Percentiles rank a stretch among this genome's conserved stretches.
Conservation (phyloP, 176 grass and related monocot genomes). For the Lolium perenne region DNA sequence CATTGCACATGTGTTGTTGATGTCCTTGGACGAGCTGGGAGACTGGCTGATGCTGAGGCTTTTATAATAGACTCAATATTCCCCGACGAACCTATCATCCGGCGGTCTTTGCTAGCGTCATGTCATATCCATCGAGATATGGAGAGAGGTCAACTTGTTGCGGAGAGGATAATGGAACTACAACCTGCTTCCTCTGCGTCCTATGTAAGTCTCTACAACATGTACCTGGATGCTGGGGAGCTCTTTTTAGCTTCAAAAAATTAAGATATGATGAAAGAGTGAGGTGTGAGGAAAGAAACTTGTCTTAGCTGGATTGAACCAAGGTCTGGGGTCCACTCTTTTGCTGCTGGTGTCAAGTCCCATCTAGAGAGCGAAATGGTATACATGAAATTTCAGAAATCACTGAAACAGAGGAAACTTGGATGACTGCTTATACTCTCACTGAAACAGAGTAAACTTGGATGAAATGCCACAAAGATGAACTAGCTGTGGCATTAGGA, state of each 20-base stretch:
- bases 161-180: constrained; percentile 56
- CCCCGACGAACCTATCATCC: constrained; percentile 44
- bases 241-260: too few species aligned
- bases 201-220: too few species aligned
- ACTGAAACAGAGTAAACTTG: constrained; percentile 21
- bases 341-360: constrained; percentile 58
- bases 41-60: constrained; percentile 60
- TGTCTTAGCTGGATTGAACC: constrained; percentile 62
- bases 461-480: constrained; percentile 65
- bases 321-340: constrained; percentile 53
- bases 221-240: too few species aligned
- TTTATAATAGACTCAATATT: constrained; percentile 57
- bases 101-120: constrained; percentile 65
- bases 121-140: constrained; percentile 60
- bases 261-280: too few species aligned
- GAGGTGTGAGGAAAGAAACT: too few species aligned
- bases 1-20: constrained; percentile 71
- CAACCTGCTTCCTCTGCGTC: constrained; percentile 20
- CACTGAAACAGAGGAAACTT: too few species aligned
- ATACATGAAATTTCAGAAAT: constrained; percentile 56
- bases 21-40: constrained; percentile 66
- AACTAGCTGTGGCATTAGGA: constrained; percentile 65
- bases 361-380: constrained; percentile 53
- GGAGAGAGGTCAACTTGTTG: constrained; percentile 48
- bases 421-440: neutral